Evolutionary conservation across 1,284 basidiomycete species (phyloP), one percentile per base, ranked within the genome.

Genomic region (Afroboletus lepidellus): DNA sequence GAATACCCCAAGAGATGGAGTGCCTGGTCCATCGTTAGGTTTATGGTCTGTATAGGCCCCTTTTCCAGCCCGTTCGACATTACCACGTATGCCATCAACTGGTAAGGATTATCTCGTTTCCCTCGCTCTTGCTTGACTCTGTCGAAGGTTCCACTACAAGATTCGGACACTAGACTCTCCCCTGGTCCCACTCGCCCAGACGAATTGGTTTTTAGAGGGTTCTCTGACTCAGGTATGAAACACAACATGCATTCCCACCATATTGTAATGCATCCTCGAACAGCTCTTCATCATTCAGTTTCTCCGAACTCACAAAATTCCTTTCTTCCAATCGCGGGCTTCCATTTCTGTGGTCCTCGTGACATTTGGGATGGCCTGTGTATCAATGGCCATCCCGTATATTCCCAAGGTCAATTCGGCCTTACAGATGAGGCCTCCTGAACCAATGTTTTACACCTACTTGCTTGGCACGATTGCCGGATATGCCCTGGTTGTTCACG

Each of bases 231-330:
- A 67, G 60, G 65, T 67, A 64, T 43, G 55, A 18, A 23, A 32
- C 29, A 13, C 5, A 11, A 18, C 15, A 18, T 42, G 5, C 8
- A 5, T 18, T 11, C n/a, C 21, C 20, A 5, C 24, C 9, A 8
- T 9, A 16, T 38, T 4, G 30, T 60, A 13, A 67, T 20, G 12
- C 2, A 20, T 29, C n/a, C 11, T 18, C 20, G n/a, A 50, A 63
- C 48, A 67, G 65, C 62, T 67, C 23, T 67, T 67, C 30, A 67
- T 67, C 30, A 71, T 67, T 20, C 65, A 67, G 36, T 70, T 71
- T 48, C 64, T 67, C 8, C 60, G 65, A 49, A 67, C 65, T 8
- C 54, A 45, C 39, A 67, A 70, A 48, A 44, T 70, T 39, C 65
- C 65, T 37, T 70, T 67, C 46, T 32, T 71, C 20, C 65, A 71